Base-by-base conservation (phyloP, 1,284 basidiomycete species). In the Pseudozyma pruni region DNA sequence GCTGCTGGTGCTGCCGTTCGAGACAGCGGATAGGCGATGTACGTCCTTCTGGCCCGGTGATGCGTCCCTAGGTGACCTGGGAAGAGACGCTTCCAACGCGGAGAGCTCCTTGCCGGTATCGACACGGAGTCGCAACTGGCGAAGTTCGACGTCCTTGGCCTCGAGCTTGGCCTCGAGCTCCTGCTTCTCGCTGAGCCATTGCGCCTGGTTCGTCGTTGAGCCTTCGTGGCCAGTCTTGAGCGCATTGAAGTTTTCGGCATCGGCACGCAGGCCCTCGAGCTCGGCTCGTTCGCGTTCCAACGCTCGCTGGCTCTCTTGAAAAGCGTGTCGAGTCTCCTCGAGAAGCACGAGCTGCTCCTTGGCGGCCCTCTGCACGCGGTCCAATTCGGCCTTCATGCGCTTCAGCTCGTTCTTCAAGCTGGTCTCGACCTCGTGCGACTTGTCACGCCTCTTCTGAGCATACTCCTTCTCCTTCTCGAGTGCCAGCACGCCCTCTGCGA, bases 231-330 rank as follows among this genome's bases (percentile, higher is more conserved):
- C 68, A 23, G 50, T 61, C 40, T 67, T 66, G 48, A 72, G 62
- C 33, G 59, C 60, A 8, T 62, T 66, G 44, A 67, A 62, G 56
- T 72, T 62, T 32, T 72, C 58, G 20, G 59, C 62, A 29, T 96
- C 93, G 29, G 87, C 85, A 56, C 94, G 86, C 50, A 96, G 83
- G 3, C 85, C 85, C 84, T 98, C 94, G 22, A 97, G 90, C 81
- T 98, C 95, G 9, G 91, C 91, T 48, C 91, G 86, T n/a, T 94
- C 91, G 76, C 90, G 90, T 83, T 98, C 94, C 16, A 97, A 86
- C 2, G 93, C 91, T 33, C 88, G 86, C n/a, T 90, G 90, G 75
- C 90, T 92, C 84, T 97, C 94, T 63, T 90, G 86, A 39, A 97
- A 84, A 1, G 94, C 95, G 63, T 90, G 91, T 78, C 94, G 91